Base-by-base conservation (phyloP, 192 early-diverging fungal species). In the Kickxella alabastrina region DNA sequence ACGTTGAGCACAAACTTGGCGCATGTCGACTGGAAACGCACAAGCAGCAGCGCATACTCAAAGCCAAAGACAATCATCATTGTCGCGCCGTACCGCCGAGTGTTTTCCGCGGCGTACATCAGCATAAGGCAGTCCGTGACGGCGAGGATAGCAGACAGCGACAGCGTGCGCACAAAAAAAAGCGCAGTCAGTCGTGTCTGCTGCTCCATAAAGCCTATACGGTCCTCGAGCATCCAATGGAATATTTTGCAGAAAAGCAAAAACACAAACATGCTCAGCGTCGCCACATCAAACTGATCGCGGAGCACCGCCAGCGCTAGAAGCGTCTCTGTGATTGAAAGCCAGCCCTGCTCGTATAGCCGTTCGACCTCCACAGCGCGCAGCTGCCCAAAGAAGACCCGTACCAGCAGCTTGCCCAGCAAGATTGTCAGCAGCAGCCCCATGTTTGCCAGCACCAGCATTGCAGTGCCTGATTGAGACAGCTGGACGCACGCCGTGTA, bases 51-150 rank as follows among this genome's bases (percentile, higher is more conserved):
- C 1, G 92, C 83, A 53, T 93, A 97, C 89, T 97, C 95, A 68
- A 99, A 99, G 13, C 91, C 95, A 85, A 99, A 99, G 55, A 96
- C 89, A 40, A 97, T 89, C 85, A 99, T 91, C 91, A 95, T 93
- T 5, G 80, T 87, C 4, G 92, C 81, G 10, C 90, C 90, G 41
- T 79, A 71, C n/a, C 65, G 54, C 14, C 68, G 51, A 14, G 90
- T 88, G 21, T 66, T 65, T 12, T 80, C 77, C 6, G 85, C 75
- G 6, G 91, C 80, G 60, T 87, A 92, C 10, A 53, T 41, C 7
- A 94, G 74, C 62, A 96, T 80, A n/a, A 80, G 52, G n/a, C 82
- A 43, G 59, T 99, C 95, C 14, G 89, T 51, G 1, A 74, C 47
- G 13, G 83, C 68, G 18, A 98, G 79, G 5, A 92, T 42, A 25